Evolutionary conservation across 495 filamentous ascomycete genomes (phyloP), one percentile per base, ranked within the genome.

Genomic region (Penicillium odoratum): DNA sequence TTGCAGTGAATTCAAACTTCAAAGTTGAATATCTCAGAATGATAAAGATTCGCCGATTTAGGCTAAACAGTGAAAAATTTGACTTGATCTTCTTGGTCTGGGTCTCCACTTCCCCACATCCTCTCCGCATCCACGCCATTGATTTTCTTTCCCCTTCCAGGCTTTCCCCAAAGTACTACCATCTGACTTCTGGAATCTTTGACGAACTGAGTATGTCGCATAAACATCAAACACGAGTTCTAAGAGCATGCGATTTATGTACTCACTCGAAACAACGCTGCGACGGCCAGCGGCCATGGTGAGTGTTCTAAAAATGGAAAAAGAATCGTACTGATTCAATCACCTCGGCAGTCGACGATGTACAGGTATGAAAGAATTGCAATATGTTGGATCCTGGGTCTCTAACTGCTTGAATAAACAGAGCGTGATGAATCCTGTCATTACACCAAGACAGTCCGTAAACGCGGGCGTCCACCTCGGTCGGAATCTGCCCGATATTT

Each of bases 211-310:
- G 31, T 15, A 57, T 43, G 45, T 25, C 48, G 18, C 49, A 54
- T 48, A 52, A 50, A 13, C 40, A 42, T 16, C 61, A 60, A 25
- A 28, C 52, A 15, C 53, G 61, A 18, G 57, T 63, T 9, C 36
- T 63, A 21, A 34, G 61, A 49, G 61, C 57, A 10, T 63, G 61
- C 21, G 61, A 63, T 43, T 53, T 57, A 11, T 63, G 61, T 21
- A 63, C 61, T 9, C 48, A 54, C 30, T 56, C 52, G 1, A 63
- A 63, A 38, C 61, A 63, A 34, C 53, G 61, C 44, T 63, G 61
- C 25, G 57, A 63, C 47, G 61, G 61, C 3, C 48, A 63, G 61
- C 56, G 30, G 16, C 61, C 61, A 28, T 63, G 57, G 61, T 63
- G 48, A 50, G 57, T 53, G 15, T 13, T 26, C 11, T 34, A 21